Percentiles rank a stretch among this genome's conserved stretches.
These are phyloP conservation scores for Pulicaria dysenterica DNA, from an alignment of 129 eudicot genomes.

Conservation along the genomic window DNA sequence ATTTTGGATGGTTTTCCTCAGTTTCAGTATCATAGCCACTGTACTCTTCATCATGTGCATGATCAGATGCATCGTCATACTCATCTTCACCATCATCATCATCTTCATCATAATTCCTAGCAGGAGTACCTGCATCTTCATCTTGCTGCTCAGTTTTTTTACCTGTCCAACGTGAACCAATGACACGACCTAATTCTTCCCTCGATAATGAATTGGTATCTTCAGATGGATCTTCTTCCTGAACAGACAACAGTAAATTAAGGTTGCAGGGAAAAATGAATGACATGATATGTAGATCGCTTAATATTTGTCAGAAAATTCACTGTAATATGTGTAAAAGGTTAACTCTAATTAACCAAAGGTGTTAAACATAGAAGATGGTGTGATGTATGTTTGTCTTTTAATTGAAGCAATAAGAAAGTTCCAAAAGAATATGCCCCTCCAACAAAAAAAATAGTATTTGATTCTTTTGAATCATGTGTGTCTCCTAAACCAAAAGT, in stretches of 20 bases:
- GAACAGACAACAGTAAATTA: slow-evolving; percentile 5
- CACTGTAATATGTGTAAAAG: background rate
- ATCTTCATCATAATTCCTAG: slow-evolving; percentile 32
- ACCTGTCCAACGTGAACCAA: slow-evolving; percentile 98
- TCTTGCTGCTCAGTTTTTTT: slow-evolving; percentile 58
- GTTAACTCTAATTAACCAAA: slow-evolving; percentile 1
- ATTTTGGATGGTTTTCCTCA: slow-evolving; percentile 57
- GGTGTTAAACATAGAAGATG: background rate
- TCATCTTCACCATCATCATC: slow-evolving; percentile 35
- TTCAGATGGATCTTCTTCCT: slow-evolving; percentile 54
- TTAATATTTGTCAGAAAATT: slow-evolving; percentile 9
- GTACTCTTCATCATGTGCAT: slow-evolving; percentile 60
- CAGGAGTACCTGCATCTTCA: slow-evolving; percentile 33
- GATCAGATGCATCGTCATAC: slow-evolving; percentile 48
- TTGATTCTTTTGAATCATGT: background rate
- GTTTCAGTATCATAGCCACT: slow-evolving; percentile 71
- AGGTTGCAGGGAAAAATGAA: background rate
- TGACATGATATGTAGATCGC: background rate
- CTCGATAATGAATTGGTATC: slow-evolving; percentile 60
- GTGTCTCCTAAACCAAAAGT: background rate
- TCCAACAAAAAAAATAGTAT: background rate
- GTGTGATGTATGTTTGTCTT: background rate
- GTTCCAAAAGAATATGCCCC: slow-evolving; percentile 12
- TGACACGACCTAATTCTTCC: slow-evolving; percentile 90
- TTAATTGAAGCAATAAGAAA: slow-evolving; percentile 15